Conservation (phyloP, 108 stramenopile genomes). For the Thalassiosira profunda region DNA sequence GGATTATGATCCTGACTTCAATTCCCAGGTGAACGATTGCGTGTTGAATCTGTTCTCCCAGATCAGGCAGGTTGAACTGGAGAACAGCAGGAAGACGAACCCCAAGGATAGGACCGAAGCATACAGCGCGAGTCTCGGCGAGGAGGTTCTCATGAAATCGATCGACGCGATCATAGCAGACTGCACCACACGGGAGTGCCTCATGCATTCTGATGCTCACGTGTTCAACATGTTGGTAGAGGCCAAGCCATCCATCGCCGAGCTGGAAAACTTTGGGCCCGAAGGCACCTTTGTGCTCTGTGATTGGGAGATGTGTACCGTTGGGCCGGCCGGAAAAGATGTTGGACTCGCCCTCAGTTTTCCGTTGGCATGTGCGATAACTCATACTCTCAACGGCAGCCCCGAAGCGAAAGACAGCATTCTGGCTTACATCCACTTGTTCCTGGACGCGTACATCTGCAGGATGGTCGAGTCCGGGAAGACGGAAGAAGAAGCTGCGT, state of each 20-base stretch:
- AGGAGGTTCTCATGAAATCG: slow-evolving; percentile 16
- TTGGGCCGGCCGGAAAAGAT: slow-evolving; percentile 4
- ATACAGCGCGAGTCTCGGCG: slow-evolving; percentile 13
- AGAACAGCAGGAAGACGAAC: not conserved
- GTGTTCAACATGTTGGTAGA: slow-evolving; percentile 71
- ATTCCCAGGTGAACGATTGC: slow-evolving; percentile 27
- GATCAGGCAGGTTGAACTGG: slow-evolving; percentile 11
- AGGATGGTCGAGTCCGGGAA: not conserved
- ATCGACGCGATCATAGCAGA: slow-evolving; percentile 16
- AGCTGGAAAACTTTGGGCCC: slow-evolving; percentile 33
- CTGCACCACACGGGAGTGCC: slow-evolving; percentile 28
- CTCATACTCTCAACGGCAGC: slow-evolving; percentile 11
- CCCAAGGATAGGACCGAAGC: slow-evolving; percentile 26
- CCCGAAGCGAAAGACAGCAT: not conserved
- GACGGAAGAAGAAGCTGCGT: not conserved
- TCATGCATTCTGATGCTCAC: slow-evolving; percentile 56
- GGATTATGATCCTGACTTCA: slow-evolving; percentile 47
- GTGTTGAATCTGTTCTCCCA: not conserved
- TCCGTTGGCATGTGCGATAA: slow-evolving; percentile 6
- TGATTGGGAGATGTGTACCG: slow-evolving; percentile 46
- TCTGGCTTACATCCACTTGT: not conserved
- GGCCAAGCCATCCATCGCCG: slow-evolving; percentile 29
- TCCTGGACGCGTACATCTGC: not conserved
- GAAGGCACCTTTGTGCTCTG: slow-evolving; percentile 37
- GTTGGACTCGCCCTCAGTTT: not conserved